Percentiles rank a stretch among this genome's conserved stretches.
These are phyloP conservation scores for Babesia ovis DNA, from an alignment of 169 alveolate genomes.

Conservation along the genomic window DNA sequence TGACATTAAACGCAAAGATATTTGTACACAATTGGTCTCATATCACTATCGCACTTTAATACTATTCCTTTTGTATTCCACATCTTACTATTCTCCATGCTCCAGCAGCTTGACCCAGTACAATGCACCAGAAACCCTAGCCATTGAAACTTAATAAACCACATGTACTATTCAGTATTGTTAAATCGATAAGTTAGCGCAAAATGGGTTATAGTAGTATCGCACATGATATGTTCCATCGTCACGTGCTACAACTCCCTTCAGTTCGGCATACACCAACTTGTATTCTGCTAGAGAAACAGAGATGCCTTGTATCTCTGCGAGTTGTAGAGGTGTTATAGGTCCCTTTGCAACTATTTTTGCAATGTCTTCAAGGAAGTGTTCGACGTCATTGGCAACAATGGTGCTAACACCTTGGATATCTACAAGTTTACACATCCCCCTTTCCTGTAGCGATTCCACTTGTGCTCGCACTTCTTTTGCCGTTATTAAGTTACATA, in stretches of 20 bases:
- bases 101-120: no score
- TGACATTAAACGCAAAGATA: no score
- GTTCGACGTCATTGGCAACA: not conserved
- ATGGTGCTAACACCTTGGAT: constrained; percentile 21
- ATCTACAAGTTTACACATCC: constrained; percentile 24
- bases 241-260: constrained; percentile 56
- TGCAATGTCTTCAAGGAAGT: not conserved
- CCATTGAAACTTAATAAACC: no score
- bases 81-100: no score
- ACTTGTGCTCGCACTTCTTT: constrained; percentile 29
- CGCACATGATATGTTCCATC: constrained; percentile 16
- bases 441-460: constrained; percentile 11
- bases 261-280: constrained; percentile 40
- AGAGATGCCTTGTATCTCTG: constrained; percentile 27
- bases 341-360: constrained; percentile 23
- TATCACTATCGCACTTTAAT: no score
- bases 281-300: constrained; percentile 39
- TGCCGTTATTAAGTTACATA: constrained; percentile 39
- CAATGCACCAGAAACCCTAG: no score
- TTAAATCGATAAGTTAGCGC: no score
- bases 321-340: constrained; percentile 10
- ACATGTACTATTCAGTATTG: no score
- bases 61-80: no score
- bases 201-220: constrained; percentile 43
- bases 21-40: no score